Conservation (phyloP, 441 rosid species). For the Populus hybrid region DNA sequence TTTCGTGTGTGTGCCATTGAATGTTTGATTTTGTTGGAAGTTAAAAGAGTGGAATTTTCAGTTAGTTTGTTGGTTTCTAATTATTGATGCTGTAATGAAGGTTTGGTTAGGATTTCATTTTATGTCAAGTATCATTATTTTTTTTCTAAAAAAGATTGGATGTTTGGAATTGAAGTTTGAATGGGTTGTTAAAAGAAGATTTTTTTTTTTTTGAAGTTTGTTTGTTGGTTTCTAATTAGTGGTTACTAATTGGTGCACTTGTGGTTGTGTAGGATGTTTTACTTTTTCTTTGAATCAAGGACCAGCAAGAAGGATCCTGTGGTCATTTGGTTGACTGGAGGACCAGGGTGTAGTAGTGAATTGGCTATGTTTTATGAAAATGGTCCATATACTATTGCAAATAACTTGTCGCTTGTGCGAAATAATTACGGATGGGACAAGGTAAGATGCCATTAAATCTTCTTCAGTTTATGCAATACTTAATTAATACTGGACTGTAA, state of each 20-base stretch:
- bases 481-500: not conserved
- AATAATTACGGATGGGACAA: slow-evolving; percentile 86
- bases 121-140: not conserved
- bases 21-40: not conserved
- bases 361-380: slow-evolving; percentile 95
- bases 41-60: not conserved
- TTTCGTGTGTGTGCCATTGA: no score
- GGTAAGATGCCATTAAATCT: slow-evolving; percentile 23
- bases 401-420: slow-evolving; percentile 89
- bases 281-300: slow-evolving; percentile 94
- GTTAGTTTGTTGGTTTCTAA: not conserved
- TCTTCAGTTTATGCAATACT: not conserved
- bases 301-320: slow-evolving; percentile 65
- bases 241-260: not conserved
- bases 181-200: no score
- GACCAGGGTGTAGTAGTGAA: slow-evolving; percentile 98
- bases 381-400: slow-evolving; percentile 74
- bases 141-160: no score
- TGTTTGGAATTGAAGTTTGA: no score
- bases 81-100: not conserved
- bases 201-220: not conserved
- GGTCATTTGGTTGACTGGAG: slow-evolving; percentile 98
- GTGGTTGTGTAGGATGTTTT: slow-evolving; percentile 62
- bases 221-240: not conserved
- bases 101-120: not conserved